Conservation (phyloP, 371 early-diverging fungal genomes). For the Sporodiniella umbellata region DNA sequence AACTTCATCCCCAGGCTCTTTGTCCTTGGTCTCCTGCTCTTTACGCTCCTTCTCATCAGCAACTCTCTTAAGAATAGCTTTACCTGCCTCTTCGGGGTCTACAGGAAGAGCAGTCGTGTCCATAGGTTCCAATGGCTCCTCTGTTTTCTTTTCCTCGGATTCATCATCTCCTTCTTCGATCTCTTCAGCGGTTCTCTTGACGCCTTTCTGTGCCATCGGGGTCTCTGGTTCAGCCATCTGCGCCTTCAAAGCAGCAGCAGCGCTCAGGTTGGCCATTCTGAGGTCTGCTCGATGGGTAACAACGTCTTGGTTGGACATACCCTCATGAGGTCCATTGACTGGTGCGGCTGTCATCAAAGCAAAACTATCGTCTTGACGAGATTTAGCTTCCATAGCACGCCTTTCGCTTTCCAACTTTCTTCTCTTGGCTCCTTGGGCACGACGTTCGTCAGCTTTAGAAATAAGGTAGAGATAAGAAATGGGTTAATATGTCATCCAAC, state of each 20-base stretch:
- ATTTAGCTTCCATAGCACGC: conserved; percentile 31
- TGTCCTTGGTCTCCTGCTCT: conserved; percentile 54
- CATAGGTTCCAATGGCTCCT: conserved; percentile 42
- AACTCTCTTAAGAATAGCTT: conserved; percentile 48
- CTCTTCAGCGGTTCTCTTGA: conserved; percentile 36
- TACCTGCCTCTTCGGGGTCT: conserved; percentile 32
- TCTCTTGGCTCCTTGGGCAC: conserved; percentile 35
- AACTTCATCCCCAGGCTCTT: conserved; percentile 75
- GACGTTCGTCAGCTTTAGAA: conserved; percentile 35
- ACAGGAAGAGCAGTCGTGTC: too few relatives aligned
- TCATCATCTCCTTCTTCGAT: conserved; percentile 30
- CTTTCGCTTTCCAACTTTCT: conserved; percentile 45
- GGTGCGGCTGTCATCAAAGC: conserved; percentile 41
- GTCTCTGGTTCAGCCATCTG: conserved; percentile 14
- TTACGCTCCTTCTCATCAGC: conserved; percentile 52
- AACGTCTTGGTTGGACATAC: conserved; percentile 38
- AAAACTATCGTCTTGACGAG: conserved; percentile 26
- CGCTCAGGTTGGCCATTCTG: conserved; percentile 41
- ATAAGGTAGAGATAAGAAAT: too few relatives aligned
- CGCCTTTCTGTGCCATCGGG: conserved; percentile 21
- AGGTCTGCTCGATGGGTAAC: conserved; percentile 35
- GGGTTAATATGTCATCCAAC: not conserved
- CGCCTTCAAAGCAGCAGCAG: conserved; percentile 52
- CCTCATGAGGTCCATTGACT: conserved; percentile 26
- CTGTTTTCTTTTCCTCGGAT: conserved; percentile 6